Percentiles rank a stretch among this genome's conserved stretches.
Evolutionary conservation across 2,329 filamentous ascomycete genomes (phyloP).

Genomic region (Chaetothyriales sp.): DNA sequence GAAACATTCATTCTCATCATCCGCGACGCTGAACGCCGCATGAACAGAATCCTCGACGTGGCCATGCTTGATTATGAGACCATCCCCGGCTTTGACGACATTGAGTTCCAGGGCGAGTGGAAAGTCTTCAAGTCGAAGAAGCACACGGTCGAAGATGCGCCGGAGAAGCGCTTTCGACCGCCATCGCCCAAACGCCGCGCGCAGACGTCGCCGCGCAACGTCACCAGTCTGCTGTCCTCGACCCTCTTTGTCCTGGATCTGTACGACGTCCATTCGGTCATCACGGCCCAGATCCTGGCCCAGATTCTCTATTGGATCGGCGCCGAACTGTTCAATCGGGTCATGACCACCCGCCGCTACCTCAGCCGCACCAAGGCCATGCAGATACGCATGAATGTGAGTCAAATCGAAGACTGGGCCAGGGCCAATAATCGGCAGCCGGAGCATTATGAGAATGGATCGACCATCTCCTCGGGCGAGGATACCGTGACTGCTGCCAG

Average conservation of each 20-base stretch:
- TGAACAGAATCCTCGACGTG: conserved; percentile 87
- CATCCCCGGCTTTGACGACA: conserved; percentile 91
- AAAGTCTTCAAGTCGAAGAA: conserved; percentile 88
- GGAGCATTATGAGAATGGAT: conserved; percentile 89
- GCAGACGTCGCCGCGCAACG: conserved; percentile 83
- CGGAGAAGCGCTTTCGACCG: conserved; percentile 80
- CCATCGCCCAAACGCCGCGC: conserved; percentile 87
- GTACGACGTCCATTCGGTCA: conserved; percentile 98
- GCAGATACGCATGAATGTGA: conserved; percentile 99
- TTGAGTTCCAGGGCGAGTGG: conserved; percentile 97
- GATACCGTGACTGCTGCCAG: conserved; percentile 72
- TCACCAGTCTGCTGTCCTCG: conserved; percentile 87
- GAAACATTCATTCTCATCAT: conserved; percentile 98
- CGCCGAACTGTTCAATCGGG: conserved; percentile 90
- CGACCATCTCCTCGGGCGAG: conserved; percentile 72
- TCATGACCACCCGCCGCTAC: conserved; percentile 93
- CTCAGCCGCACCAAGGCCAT: conserved; percentile 93
- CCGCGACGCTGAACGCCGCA: conserved; percentile 80
- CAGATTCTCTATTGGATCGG: conserved; percentile 94
- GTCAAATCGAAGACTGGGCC: conserved; percentile 90
- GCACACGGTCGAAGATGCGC: conserved; percentile 73
- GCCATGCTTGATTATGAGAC: conserved; percentile 97
- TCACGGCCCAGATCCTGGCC: conserved; percentile 77
- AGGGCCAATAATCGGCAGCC: conserved; percentile 83
- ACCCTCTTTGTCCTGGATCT: conserved; percentile 93